Base-by-base conservation (phyloP, 805 yeast genomes). In the Suhomyces sp. region DNA sequence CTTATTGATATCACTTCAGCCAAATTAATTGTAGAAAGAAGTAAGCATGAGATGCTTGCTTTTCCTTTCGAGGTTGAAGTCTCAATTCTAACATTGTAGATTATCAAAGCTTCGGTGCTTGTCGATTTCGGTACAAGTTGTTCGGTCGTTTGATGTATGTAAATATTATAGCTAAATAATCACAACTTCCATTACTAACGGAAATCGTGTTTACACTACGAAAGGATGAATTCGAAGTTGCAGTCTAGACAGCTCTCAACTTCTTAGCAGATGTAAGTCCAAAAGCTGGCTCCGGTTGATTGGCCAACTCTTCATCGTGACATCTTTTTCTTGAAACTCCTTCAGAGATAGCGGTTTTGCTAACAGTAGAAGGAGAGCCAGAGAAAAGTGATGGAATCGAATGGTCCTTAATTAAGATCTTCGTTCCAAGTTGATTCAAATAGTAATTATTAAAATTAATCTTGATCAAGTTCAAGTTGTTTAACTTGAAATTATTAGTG, bases 391-490 rank as follows among this genome's bases (percentile, higher is more conserved):
- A 33, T n/a, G 43, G 39, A 13, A 38, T 33, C 6, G 27, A 22
- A 6, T 27, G n/a, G 26, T 40, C 34, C 17, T 46, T 40, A 21
- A 60, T 38, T 29, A 58, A 47, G 13, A 62, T 46, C 42, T 60
- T 60, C 15, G 48, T 50, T 22, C 62, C 59, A 15, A 60, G 33
- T 47, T 59, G 67, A 40, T 48, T 46, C 18, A 44, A 38, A 44
- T 57, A 62, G 39, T 61, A 62, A 25, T 43, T 39, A 34, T 38
- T 41, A 29, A 62, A 60, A 25, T 56, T 52, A 19, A 61, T 50
- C 27, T 48, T 48, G 24, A 54, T 48, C 27, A 43, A 28, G 24
- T 46, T 46, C 42, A 61, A 52, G 35, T 47, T 48, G 19, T 30
- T 34, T n/a, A 51, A 28, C 29, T 53, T 48, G 32, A 60, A 48